Conservation (phyloP, 371 early-diverging fungal species). For the Sporodiniella umbellata region DNA sequence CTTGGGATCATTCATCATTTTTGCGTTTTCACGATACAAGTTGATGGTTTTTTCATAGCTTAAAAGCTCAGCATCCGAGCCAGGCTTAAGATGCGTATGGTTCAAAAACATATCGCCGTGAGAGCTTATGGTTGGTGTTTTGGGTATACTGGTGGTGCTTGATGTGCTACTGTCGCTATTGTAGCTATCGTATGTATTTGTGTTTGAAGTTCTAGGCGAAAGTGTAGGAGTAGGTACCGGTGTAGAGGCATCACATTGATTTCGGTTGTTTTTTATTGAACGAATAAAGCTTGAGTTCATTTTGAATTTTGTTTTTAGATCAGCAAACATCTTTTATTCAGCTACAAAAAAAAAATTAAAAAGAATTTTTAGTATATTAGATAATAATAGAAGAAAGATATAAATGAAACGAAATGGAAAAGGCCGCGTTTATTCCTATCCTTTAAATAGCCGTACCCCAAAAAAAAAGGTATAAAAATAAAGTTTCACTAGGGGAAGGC, state of each 20-base stretch:
- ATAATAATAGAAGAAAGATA: background rate
- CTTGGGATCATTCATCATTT: conserved; percentile 66
- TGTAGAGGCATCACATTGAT: background rate
- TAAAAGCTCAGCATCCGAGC: conserved; percentile 57
- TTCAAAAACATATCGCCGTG: conserved; percentile 44
- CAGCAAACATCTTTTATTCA: background rate
- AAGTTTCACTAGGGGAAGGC: no score
- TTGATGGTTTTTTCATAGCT: conserved; percentile 67
- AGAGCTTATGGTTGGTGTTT: conserved; percentile 9
- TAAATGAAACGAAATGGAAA: background rate
- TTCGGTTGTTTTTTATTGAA: background rate
- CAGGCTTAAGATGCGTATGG: conserved; percentile 64
- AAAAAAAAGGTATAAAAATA: no score
- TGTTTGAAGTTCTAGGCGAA: background rate
- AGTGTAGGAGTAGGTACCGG: background rate
- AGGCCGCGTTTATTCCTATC: background rate
- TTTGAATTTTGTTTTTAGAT: conserved; percentile 13
- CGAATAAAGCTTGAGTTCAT: conserved; percentile 6
- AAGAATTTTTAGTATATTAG: background rate
- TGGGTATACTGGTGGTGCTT: conserved; percentile 1
- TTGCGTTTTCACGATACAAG: conserved; percentile 61
- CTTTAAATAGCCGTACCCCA: no score
- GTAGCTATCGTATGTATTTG: background rate
- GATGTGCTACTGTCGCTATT: background rate
- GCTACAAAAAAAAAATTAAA: background rate